A percentile compares a stretch with the other conserved stretches of the same genome.
Evolutionary conservation across 495 filamentous ascomycete genomes (phyloP).

Genomic region (Talaromyces ruber): DNA sequence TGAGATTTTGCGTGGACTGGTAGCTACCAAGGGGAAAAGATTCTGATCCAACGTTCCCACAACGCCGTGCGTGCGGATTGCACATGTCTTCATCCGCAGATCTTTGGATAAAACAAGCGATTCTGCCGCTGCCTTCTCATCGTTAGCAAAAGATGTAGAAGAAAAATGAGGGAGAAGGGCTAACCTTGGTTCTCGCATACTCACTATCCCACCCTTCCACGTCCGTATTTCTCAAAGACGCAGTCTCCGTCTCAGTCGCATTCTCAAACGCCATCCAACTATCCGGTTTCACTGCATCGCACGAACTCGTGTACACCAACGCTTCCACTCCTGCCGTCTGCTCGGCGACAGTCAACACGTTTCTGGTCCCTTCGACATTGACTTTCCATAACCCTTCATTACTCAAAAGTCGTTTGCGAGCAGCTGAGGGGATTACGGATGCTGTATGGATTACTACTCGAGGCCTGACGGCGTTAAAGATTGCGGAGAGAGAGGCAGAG

Average conservation of each 20-base stretch:
- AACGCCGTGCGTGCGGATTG: slow-evolving; percentile 5
- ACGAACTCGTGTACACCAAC: slow-evolving; percentile 5
- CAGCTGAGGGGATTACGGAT: slow-evolving; percentile 1
- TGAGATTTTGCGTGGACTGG: not conserved
- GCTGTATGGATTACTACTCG: not conserved
- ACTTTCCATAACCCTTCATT: not conserved
- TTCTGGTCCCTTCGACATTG: not conserved
- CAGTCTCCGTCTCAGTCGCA: not conserved
- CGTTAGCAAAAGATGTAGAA: not conserved
- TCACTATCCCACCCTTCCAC: not conserved
- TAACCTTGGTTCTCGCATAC: slow-evolving; percentile 2
- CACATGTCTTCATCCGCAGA: not conserved
- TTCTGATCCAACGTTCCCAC: slow-evolving; percentile 2
- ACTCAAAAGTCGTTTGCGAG: not conserved
- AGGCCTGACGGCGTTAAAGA: not conserved
- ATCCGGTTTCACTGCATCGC: slow-evolving; percentile 4
- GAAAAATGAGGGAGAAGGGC: not conserved
- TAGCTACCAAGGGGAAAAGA: not conserved
- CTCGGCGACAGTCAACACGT: not conserved
- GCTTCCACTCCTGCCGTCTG: not conserved
- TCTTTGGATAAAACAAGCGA: not conserved
- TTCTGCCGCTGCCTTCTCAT: not conserved
- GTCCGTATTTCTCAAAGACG: not conserved
- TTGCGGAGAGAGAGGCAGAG: not conserved
- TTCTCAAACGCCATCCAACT: slow-evolving; percentile 5